A percentile compares a stretch with the other conserved stretches of the same genome.
Evolutionary conservation across 768 basidiomycete species (phyloP).

Genomic region (Xerocomellus chrysenteron): DNA sequence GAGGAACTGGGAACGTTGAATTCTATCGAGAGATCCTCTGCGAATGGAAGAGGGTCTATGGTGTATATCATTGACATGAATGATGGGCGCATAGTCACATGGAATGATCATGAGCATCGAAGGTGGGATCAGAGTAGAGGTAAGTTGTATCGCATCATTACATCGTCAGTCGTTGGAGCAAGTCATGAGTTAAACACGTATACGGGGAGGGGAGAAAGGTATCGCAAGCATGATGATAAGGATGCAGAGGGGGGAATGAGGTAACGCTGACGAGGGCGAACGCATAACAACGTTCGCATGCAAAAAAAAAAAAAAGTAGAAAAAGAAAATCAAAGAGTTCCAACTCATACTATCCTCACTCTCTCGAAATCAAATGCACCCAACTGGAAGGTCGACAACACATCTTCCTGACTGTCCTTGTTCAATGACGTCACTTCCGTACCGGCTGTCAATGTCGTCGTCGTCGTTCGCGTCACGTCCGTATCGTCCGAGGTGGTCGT

Average conservation of each 20-base stretch:
- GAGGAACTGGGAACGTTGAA: too few relatives aligned
- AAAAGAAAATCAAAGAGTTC: neutral
- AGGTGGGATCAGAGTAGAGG: neutral
- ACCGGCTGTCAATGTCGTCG: conserved; percentile 20
- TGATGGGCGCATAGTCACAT: neutral
- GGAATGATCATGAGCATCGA: neutral
- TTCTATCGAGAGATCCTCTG: too few relatives aligned
- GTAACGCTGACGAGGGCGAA: conserved; percentile 12
- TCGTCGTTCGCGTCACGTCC: conserved; percentile 24
- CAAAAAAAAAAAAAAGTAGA: neutral
- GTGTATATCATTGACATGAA: too few relatives aligned
- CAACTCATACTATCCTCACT: conserved; percentile 3
- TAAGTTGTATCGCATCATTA: conserved; percentile 13
- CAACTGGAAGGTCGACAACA: conserved; percentile 11
- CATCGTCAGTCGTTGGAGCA: conserved; percentile 4
- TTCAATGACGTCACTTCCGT: conserved; percentile 12
- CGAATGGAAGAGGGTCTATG: too few relatives aligned
- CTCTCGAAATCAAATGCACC: conserved; percentile 25
- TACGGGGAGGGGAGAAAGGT: neutral
- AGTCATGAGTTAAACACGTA: neutral
- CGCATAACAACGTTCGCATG: neutral
- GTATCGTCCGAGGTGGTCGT: conserved; percentile 34
- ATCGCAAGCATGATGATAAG: conserved; percentile 11
- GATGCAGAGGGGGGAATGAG: neutral
- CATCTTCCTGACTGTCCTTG: conserved; percentile 11